These are phyloP conservation scores for Aspergillus carlsbadensis DNA, from an alignment of 495 filamentous ascomycete species.

Conservation along the genomic window DNA sequence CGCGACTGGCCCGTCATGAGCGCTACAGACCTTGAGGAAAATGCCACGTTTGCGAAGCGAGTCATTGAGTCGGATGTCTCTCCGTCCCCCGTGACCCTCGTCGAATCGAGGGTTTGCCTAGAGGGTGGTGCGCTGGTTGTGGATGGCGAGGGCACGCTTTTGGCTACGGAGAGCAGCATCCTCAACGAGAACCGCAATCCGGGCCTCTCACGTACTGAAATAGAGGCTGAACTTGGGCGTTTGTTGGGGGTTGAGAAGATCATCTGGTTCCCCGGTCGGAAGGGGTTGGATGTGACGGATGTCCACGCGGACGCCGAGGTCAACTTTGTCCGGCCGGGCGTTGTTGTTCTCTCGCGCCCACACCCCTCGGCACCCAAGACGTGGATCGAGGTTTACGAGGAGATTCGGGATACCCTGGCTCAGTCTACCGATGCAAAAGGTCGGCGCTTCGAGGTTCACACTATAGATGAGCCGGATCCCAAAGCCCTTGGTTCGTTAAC, in stretches of 20 bases:
- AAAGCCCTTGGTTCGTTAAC: slow-evolving; percentile 15
- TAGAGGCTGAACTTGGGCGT: slow-evolving; percentile 26
- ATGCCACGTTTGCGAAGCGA: slow-evolving; percentile 26
- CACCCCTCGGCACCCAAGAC: slow-evolving; percentile 16
- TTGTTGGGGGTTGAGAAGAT: slow-evolving; percentile 28
- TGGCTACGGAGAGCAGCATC: slow-evolving; percentile 38
- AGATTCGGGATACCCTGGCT: slow-evolving; percentile 26
- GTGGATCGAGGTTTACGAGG: slow-evolving; percentile 30
- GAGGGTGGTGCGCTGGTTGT: slow-evolving; percentile 37
- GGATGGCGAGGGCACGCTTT: slow-evolving; percentile 36
- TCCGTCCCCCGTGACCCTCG: slow-evolving; percentile 11
- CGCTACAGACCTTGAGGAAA: slow-evolving; percentile 15
- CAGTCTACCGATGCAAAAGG: slow-evolving; percentile 26
- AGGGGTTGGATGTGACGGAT: slow-evolving; percentile 34
- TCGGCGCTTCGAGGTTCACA: slow-evolving; percentile 12
- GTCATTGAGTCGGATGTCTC: slow-evolving; percentile 18
- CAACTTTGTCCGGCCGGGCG: slow-evolving; percentile 30
- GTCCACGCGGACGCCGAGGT: slow-evolving; percentile 36
- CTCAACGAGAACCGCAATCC: slow-evolving; percentile 28
- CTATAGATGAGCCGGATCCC: slow-evolving; percentile 29
- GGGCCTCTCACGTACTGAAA: slow-evolving; percentile 16
- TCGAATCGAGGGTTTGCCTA: slow-evolving; percentile 22
- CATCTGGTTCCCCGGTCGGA: slow-evolving; percentile 36
- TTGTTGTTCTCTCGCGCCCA: slow-evolving; percentile 33
- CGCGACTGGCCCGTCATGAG: slow-evolving; percentile 24